Evolutionary conservation across 257 asterid genomes (phyloP).

Genomic region (Eucommia ulmoides): DNA sequence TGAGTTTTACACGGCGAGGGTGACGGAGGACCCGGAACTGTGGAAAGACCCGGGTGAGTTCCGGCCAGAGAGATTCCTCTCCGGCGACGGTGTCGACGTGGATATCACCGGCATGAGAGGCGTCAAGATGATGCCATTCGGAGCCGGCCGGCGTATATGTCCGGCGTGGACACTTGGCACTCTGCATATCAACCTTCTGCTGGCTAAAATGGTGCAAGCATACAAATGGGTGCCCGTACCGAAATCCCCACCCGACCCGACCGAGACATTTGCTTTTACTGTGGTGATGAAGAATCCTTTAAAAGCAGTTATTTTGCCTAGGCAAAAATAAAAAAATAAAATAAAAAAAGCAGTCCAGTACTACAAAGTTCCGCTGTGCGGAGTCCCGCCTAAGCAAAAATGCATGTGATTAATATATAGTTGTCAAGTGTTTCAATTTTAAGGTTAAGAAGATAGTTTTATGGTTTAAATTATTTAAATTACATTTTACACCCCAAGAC

Average conservation of each 20-base stretch:
- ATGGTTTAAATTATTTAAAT: no score
- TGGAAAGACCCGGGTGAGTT: constrained; percentile 68
- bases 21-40: constrained; percentile 62
- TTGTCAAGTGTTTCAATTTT: no score
- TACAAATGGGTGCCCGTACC: constrained; percentile 80
- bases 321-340: no score
- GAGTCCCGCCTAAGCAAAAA: no score
- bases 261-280: constrained; percentile 81
- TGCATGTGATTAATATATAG: no score
- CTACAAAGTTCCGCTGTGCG: no score
- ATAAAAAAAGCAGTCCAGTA: no score
- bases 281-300: constrained; percentile 87
- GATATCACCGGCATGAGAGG: constrained; percentile 79
- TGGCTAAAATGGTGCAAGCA: constrained; percentile 76
- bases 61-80: constrained; percentile 70
- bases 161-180: constrained; percentile 90
- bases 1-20: constrained; percentile 86
- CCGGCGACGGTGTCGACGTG: constrained; percentile 78
- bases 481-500: no score
- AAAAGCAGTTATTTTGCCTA: constrained; percentile 61
- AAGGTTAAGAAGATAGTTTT: no score
- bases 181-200: constrained; percentile 51
- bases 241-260: constrained; percentile 77
- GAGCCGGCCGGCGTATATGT: constrained; percentile 89
- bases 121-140: constrained; percentile 87